Base-by-base conservation (phyloP, 192 early-diverging fungal species). In the Coemansia sp. region DNA sequence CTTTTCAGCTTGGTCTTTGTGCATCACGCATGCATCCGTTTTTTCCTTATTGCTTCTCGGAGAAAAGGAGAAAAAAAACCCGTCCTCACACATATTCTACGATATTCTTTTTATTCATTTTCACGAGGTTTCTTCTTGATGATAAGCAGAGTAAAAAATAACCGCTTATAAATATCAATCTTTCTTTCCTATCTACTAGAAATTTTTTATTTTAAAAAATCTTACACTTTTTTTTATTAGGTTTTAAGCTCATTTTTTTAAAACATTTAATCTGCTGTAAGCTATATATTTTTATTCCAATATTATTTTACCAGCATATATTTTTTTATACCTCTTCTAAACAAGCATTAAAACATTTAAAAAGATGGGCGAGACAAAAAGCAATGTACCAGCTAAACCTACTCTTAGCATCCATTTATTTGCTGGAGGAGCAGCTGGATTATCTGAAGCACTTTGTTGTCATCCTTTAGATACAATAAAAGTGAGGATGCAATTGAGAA, bases 391-490 rank as follows among this genome's bases (percentile, higher is more conserved):
- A 53, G 52, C 52, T 20, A 72, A 68, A 56, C 90, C 90, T 71
- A 88, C 88, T 51, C 85, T 93, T 22, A 75, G 87, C 23, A 87
- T 87, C 39, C 93, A 96, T 75, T 82, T 96, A 59, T 63, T 95
- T 33, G 92, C 93, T 4, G 96, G 95, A 68, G 96, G 94, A 51
- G 72, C 91, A 2, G 96, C 96, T 0, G 96, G 94, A n/a, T 87
- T 91, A 62, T 91, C 88, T 78, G 94, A 98, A 75, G 90, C 95
- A 17, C 82, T 92, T 57, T 87, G 86, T 62, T 98, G 94, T 75
- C 92, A 98, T 68, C 95, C 95, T 21, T 83, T 98, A 39, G 96
- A 98, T 78, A 98, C 96, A 19, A 94, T 98, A 85, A 98, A 98
- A 84, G 96, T 98, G 59, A 87, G 96, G 68, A 92, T 97, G 91